Conservation (phyloP, 495 filamentous ascomycete genomes). For the Penicillium maclennaniae region DNA sequence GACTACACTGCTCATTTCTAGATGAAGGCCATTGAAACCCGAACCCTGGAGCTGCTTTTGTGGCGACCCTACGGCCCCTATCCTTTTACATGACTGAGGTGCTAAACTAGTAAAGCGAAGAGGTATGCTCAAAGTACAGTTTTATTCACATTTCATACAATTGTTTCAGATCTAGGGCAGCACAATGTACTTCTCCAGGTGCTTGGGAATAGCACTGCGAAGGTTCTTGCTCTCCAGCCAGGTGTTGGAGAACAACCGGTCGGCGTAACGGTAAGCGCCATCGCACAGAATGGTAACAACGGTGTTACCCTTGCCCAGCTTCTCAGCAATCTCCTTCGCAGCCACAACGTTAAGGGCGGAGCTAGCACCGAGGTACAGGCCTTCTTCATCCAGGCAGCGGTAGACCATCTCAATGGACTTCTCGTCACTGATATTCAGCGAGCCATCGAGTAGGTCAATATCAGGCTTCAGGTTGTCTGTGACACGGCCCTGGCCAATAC, state of each 20-base stretch:
- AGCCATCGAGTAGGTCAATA: constrained; percentile 79
- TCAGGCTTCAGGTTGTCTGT: constrained; percentile 90
- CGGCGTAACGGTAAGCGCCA: constrained; percentile 93
- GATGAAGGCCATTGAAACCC: too few relatives aligned
- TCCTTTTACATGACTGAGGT: background rate
- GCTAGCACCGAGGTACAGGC: constrained; percentile 91
- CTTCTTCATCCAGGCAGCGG: constrained; percentile 93
- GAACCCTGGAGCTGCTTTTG: too few relatives aligned
- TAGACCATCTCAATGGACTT: constrained; percentile 98
- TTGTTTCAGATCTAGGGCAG: constrained; percentile 52
- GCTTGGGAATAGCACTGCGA: constrained; percentile 75
- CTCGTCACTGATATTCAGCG: constrained; percentile 81
- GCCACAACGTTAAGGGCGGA: constrained; percentile 92
- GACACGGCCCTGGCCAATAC: constrained; percentile 94
- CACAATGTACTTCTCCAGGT: constrained; percentile 89
- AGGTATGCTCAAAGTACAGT: background rate
- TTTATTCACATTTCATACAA: constrained; percentile 18
- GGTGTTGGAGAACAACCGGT: constrained; percentile 81
- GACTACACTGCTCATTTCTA: too few relatives aligned
- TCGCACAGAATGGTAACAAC: constrained; percentile 94
- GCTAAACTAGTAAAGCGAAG: background rate
- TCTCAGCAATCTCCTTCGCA: constrained; percentile 89
- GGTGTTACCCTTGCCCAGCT: constrained; percentile 81
- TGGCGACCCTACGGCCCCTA: too few relatives aligned
- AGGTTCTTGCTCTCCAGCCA: constrained; percentile 88